phyloP scores from a whole-genome alignment of 495 filamentous ascomycete species.

The Hypomontagnella monticulosa region DNA sequence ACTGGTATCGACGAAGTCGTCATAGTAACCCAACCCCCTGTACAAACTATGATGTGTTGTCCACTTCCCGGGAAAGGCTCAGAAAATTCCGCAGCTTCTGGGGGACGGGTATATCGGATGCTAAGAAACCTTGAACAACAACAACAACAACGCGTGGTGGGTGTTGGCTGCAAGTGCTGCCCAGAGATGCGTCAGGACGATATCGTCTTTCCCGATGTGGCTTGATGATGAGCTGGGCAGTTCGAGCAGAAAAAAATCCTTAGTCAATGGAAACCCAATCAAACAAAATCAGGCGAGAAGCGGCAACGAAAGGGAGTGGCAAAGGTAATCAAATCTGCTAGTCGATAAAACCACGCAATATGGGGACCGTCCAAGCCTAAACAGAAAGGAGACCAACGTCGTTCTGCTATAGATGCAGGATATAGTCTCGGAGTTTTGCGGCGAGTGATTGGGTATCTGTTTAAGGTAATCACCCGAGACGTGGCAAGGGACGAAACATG shows the following conservation, averaged over 20 bases:
- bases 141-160: conserved; percentile 17
- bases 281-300: conserved; percentile 37
- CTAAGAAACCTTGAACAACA: conserved; percentile 28
- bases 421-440: conserved; percentile 34
- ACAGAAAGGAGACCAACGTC: conserved; percentile 22
- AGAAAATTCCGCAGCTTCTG: conserved; percentile 21
- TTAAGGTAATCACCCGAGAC: conserved; percentile 43
- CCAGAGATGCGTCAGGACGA: conserved; percentile 41
- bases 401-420: conserved; percentile 35
- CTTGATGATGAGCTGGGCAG: conserved; percentile 45
- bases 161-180: conserved; percentile 44
- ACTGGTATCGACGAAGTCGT: conserved; percentile 36
- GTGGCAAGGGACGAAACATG: conserved; percentile 47
- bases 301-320: conserved; percentile 37
- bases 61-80: conserved; percentile 29
- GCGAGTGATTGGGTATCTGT: conserved; percentile 37
- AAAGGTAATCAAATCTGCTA: conserved; percentile 39
- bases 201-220: conserved; percentile 47
- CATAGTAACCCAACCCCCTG: conserved; percentile 39
- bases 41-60: conserved; percentile 39
- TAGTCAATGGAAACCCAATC: conserved; percentile 40
- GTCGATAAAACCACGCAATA: conserved; percentile 36
- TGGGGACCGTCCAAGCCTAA: conserved; percentile 35
- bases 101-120: conserved; percentile 38
- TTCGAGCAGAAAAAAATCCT: conserved; percentile 8